A percentile compares a stretch with the other conserved stretches of the same genome.
phyloP scores from a whole-genome alignment of 441 rosid species.

The Metrosideros polymorpha region DNA sequence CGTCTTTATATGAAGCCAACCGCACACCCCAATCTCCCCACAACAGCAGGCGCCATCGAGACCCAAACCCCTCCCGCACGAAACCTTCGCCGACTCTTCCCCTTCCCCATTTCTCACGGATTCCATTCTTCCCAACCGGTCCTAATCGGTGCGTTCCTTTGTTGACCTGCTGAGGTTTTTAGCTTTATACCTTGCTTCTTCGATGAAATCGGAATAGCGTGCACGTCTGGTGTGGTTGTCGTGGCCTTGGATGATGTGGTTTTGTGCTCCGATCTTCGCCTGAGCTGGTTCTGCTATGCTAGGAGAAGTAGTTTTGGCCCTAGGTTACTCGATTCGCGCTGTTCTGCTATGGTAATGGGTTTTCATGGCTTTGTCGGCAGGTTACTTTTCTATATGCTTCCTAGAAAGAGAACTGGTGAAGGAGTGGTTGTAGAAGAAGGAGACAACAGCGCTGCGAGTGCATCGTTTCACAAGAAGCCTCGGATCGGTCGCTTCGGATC shows the following conservation, averaged over 20 bases:
- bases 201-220: neutral
- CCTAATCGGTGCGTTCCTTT: slow-evolving; percentile 36
- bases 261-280: neutral
- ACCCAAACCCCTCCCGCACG: neutral
- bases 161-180: neutral
- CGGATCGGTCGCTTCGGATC: slow-evolving; percentile 20
- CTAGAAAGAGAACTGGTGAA: slow-evolving; percentile 48
- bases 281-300: neutral
- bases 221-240: neutral
- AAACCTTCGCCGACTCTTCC: neutral
- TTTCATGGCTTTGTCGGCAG: slow-evolving; percentile 34
- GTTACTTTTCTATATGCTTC: slow-evolving; percentile 61
- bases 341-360: slow-evolving; percentile 18
- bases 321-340: neutral
- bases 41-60: neutral
- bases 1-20: neutral
- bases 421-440: slow-evolving; percentile 25
- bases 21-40: neutral
- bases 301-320: neutral
- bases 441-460: slow-evolving; percentile 13
- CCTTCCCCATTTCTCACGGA: slow-evolving; percentile 8
- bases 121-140: slow-evolving; percentile 20
- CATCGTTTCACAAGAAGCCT: slow-evolving; percentile 37
- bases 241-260: neutral
- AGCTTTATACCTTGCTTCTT: neutral